Conservation (phyloP, 1,284 basidiomycete genomes). For the Apiotrichum siamense region DNA sequence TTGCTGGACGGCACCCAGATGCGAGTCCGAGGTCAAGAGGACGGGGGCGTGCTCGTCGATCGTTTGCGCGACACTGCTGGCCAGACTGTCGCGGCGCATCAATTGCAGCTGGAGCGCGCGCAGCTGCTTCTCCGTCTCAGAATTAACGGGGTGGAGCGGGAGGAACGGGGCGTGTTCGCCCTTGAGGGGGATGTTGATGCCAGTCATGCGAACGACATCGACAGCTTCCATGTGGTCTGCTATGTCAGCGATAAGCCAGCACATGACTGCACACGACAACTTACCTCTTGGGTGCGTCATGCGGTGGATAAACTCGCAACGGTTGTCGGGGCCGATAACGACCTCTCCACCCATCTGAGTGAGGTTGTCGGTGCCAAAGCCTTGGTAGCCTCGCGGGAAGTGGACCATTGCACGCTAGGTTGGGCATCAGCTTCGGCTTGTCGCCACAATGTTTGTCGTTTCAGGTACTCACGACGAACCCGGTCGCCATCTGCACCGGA, state of each 20-base stretch:
- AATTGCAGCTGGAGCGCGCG: not conserved
- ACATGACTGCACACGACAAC: slow-evolving; percentile 2
- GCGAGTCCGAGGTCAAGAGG: too few species aligned
- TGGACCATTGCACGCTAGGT: slow-evolving; percentile 34
- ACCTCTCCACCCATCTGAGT: slow-evolving; percentile 46
- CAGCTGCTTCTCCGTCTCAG: not conserved
- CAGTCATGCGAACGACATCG: slow-evolving; percentile 34
- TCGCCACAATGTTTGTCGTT: too few species aligned
- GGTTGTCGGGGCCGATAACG: slow-evolving; percentile 28
- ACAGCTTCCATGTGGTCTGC: slow-evolving; percentile 46
- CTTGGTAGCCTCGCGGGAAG: slow-evolving; percentile 37
- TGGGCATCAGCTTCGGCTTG: not conserved
- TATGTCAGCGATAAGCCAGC: not conserved
- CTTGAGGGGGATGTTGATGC: slow-evolving; percentile 24
- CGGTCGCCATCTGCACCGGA: slow-evolving; percentile 34
- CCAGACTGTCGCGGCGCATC: too few species aligned
- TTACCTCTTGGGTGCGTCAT: slow-evolving; percentile 41
- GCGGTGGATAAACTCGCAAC: slow-evolving; percentile 41
- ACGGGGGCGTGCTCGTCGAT: too few species aligned
- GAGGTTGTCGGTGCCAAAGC: slow-evolving; percentile 31
- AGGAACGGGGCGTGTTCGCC: slow-evolving; percentile 13
- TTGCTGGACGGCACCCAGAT: too few species aligned
- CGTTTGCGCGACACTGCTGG: too few species aligned
- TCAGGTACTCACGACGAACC: slow-evolving; percentile 17
- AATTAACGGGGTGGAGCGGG: not conserved